A percentile compares a stretch with the other conserved stretches of the same genome.
Conservation (phyloP, 129 eudicot species). For the Artemisia argyi region DNA sequence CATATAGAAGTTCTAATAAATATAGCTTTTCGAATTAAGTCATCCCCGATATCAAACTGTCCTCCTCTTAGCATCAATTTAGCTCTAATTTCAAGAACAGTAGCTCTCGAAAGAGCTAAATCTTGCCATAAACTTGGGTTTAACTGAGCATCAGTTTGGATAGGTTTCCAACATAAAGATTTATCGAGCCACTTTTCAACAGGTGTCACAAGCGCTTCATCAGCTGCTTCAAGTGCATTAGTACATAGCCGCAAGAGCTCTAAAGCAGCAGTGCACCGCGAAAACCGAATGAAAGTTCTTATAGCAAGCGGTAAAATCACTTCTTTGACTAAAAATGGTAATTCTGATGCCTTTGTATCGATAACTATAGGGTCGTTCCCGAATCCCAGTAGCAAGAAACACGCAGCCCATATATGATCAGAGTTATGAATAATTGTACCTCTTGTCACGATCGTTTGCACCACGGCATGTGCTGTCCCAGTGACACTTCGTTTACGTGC, state of each 20-base stretch:
- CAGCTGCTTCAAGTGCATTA: conserved; percentile 82
- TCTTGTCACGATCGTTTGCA: conserved; percentile 60
- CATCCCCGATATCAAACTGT: conserved; percentile 90
- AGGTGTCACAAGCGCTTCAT: conserved; percentile 82
- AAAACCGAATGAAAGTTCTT: conserved; percentile 66
- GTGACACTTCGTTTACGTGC: conserved; percentile 70
- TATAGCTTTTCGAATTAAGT: conserved; percentile 81
- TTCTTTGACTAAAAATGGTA: conserved; percentile 73
- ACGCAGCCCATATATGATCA: conserved; percentile 91
- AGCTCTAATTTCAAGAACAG: conserved; percentile 89
- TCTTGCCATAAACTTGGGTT: conserved; percentile 96
- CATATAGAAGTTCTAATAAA: conserved; percentile 88
- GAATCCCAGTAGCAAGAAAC: conserved; percentile 78
- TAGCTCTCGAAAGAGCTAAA: conserved; percentile 86
- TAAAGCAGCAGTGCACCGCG: conserved; percentile 73
- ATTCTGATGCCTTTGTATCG: conserved; percentile 68
- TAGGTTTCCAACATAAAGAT: conserved; percentile 89
- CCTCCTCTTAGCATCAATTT: conserved; percentile 93
- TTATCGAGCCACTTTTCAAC: conserved; percentile 90
- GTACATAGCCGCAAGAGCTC: conserved; percentile 88
- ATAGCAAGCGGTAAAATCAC: conserved; percentile 87
- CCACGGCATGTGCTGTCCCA: conserved; percentile 81
- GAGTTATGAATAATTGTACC: conserved; percentile 53
- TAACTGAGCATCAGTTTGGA: conserved; percentile 82
- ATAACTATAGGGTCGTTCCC: conserved; percentile 76